Conservation (phyloP, 176 grass and related monocot genomes). For the Panicum miliaceum region DNA sequence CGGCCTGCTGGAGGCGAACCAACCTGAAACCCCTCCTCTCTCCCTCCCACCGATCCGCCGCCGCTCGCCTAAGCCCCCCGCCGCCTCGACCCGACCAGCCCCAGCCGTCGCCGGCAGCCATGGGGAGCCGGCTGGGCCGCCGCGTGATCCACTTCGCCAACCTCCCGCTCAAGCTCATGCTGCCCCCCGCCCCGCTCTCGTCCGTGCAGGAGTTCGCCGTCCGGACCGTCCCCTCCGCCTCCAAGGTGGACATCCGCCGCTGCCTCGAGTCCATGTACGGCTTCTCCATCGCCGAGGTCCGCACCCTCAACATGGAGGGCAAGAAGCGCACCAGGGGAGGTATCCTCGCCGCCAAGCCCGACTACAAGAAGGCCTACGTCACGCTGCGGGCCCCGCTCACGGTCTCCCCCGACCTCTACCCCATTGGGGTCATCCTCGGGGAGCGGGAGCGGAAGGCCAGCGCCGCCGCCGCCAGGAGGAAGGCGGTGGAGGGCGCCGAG, state of each 20-base stretch:
- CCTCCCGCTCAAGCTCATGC: slow-evolving; percentile 85
- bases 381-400: slow-evolving; percentile 74
- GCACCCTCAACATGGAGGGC: slow-evolving; percentile 93
- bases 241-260: slow-evolving; percentile 96
- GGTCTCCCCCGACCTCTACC: slow-evolving; percentile 81
- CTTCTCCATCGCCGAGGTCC: slow-evolving; percentile 84
- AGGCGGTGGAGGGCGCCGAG: slow-evolving; percentile 57
- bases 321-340: slow-evolving; percentile 71
- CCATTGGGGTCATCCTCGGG: slow-evolving; percentile 61
- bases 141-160: slow-evolving; percentile 95
- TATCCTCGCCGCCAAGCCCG: slow-evolving; percentile 73
- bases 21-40: background rate
- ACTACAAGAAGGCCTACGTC: slow-evolving; percentile 99
- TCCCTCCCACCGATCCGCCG: background rate
- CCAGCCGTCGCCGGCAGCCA: slow-evolving; percentile 42
- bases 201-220: slow-evolving; percentile 92
- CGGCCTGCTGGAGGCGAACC: background rate
- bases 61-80: slow-evolving; percentile 5
- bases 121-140: slow-evolving; percentile 86
- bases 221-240: slow-evolving; percentile 86
- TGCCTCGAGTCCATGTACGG: slow-evolving; percentile 92
- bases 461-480: slow-evolving; percentile 56
- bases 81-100: background rate
- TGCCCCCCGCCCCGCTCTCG: slow-evolving; percentile 75
- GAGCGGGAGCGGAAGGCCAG: slow-evolving; percentile 75